Base-by-base conservation (phyloP, 805 yeast genomes). In the Metschnikowia arizonensis region DNA sequence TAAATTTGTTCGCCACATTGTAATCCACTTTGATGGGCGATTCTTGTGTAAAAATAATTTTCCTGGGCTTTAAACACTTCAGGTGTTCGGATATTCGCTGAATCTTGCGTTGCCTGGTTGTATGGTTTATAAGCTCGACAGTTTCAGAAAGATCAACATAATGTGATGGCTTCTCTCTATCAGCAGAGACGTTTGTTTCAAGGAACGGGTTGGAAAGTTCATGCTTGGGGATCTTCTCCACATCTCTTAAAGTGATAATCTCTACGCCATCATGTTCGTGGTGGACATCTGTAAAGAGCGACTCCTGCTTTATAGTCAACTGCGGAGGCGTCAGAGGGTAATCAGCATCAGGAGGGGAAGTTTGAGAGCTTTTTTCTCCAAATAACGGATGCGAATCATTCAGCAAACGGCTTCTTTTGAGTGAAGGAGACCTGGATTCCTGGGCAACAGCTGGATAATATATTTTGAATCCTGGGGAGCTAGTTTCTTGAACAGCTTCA, bases 31-130 rank as follows among this genome's bases (percentile, higher is more conserved):
- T 33, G 15, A 24, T 33, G 12, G 49, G 44, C 7, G 45, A 24
- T 14, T 41, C 55, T 47, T 37, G 51, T 48, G 52, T 42, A 44
- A 54, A 54, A 33, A 45, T 51, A 43, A 54, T 47, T 28, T 44
- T 50, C 7, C 50, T 38, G 19, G 58, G 58, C 40, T 38, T 40
- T 45, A 54, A 45, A 3, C 46, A 31, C 14, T 41, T 47, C 28
- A 50, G 55, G 26, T 42, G 50, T n/a, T 37, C 50, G n/a, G 52
- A 10, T 19, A 54, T 35, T 24, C 33, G 32, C 44, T 40, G 46
- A 15, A 46, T 32, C 15, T 21, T 39, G 3, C 50, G 31, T 44
- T 54, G 52, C 4, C 56, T 55, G 14, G 55, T 53, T 11, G 50
- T 45, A 19, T 46, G 40, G 30, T 54, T 45, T 9, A 53, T 33